phyloP scores from a whole-genome alignment of 208 protist species.

The Balamuthia mandrillaris region DNA sequence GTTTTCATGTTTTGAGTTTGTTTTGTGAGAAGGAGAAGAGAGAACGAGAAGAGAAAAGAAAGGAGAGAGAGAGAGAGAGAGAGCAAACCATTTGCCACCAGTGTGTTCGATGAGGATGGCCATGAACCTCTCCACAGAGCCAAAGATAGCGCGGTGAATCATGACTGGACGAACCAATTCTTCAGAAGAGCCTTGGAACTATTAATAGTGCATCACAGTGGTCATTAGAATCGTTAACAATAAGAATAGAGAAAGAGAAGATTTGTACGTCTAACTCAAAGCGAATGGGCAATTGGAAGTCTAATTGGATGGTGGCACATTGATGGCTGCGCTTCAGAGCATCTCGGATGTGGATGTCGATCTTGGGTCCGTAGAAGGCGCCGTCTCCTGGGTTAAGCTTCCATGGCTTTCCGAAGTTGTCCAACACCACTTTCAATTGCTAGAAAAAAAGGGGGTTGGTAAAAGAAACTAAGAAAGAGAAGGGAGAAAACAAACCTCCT shows the following conservation, averaged over 20 bases:
- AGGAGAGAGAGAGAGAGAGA: background rate
- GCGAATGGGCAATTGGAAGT: constrained; percentile 97
- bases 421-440: background rate
- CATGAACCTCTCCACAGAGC: constrained; percentile 97
- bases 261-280: constrained; percentile 97
- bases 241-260: constrained; percentile 66
- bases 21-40: constrained; percentile 3
- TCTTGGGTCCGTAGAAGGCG: constrained; percentile 99
- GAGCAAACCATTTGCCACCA: constrained; percentile 74
- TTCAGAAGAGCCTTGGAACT: background rate
- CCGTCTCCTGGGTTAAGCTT: constrained; percentile 95
- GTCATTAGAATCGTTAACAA: background rate
- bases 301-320: constrained; percentile 99
- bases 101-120: constrained; percentile 98
- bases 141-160: constrained; percentile 98
- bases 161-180: constrained; percentile 87
- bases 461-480: too few relatives aligned
- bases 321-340: constrained; percentile 90
- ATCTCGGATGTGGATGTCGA: constrained; percentile 95
- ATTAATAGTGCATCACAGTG: background rate
- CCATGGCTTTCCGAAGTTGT: constrained; percentile 74
- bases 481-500: too few relatives aligned
- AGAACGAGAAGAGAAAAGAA: constrained; percentile 36
- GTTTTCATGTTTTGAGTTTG: background rate
- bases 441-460: too few relatives aligned